Evolutionary conservation across 2,329 filamentous ascomycete genomes (phyloP).

Genomic region (Epichloe aotearoae): DNA sequence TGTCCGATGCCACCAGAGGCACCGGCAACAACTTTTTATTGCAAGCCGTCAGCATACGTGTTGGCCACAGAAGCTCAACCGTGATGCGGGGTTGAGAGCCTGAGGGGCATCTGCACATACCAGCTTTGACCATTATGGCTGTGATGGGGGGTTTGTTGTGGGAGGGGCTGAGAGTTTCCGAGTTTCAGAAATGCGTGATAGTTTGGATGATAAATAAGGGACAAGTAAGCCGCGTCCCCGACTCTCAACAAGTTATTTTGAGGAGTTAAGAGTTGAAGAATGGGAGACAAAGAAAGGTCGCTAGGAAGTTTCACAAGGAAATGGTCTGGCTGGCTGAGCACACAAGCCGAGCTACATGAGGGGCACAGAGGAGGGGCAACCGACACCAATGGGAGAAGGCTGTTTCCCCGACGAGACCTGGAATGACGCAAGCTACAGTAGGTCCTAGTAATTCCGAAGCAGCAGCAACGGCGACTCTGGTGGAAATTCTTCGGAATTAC

Average conservation of each 20-base stretch:
- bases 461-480: no score
- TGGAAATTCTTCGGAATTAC: no score
- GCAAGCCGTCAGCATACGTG: constrained; percentile 7
- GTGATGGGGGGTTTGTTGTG: background rate
- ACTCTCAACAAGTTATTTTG: background rate
- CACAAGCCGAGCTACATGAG: background rate
- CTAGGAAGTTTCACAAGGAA: background rate
- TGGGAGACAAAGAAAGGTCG: background rate
- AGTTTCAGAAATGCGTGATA: background rate
- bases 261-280: background rate
- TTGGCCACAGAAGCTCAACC: background rate
- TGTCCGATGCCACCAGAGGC: constrained; percentile 98
- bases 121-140: constrained; percentile 46
- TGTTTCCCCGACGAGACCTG: background rate
- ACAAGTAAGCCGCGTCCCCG: background rate
- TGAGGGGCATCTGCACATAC: constrained; percentile 25
- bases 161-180: background rate
- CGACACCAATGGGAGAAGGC: background rate
- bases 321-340: background rate
- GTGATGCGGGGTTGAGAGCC: constrained; percentile 14
- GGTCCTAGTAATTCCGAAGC: no score
- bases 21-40: constrained; percentile 65
- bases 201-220: background rate
- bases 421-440: background rate
- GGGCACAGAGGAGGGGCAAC: background rate